Evolutionary conservation across 306 rosid genomes (phyloP).

Genomic region (Bauhinia variegata): DNA sequence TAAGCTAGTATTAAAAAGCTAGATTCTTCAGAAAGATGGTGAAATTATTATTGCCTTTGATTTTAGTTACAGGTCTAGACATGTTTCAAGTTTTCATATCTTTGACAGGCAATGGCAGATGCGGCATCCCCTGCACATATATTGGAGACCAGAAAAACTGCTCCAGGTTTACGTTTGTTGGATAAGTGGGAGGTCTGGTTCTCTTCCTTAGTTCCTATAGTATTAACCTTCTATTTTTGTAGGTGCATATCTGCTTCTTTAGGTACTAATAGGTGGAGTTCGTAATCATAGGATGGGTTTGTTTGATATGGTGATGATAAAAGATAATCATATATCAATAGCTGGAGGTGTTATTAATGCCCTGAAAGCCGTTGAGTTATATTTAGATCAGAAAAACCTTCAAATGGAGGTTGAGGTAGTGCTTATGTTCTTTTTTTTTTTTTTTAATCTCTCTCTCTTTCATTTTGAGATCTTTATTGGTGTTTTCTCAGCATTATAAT

Average conservation of each 20-base stretch:
- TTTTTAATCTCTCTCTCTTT: slow-evolving; percentile 4
- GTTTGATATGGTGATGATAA: slow-evolving; percentile 93
- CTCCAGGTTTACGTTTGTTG: slow-evolving; percentile 88
- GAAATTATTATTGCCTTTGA: background rate
- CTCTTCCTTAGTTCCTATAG: slow-evolving; percentile 40
- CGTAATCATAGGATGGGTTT: slow-evolving; percentile 89
- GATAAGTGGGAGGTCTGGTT: slow-evolving; percentile 92
- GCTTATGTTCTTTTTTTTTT: slow-evolving; percentile 26
- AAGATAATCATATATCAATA: slow-evolving; percentile 88
- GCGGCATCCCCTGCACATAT: slow-evolving; percentile 81
- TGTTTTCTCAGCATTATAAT: slow-evolving; percentile 21
- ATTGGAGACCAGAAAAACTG: slow-evolving; percentile 90
- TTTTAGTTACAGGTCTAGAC: slow-evolving; percentile 12
- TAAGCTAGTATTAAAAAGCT: too few species aligned
- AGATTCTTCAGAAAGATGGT: too few species aligned
- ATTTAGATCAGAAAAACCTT: slow-evolving; percentile 67
- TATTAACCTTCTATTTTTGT: slow-evolving; percentile 4
- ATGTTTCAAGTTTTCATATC: slow-evolving; percentile 24
- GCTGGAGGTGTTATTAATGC: slow-evolving; percentile 80
- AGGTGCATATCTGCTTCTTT: slow-evolving; percentile 8
- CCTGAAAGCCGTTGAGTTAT: slow-evolving; percentile 72
- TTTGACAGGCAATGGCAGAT: slow-evolving; percentile 78
- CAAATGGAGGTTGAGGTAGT: slow-evolving; percentile 85
- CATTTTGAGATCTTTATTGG: slow-evolving; percentile 12
- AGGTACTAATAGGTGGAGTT: slow-evolving; percentile 93